Evolutionary conservation across 306 rosid genomes (phyloP).

Genomic region (Sicyos edulis): DNA sequence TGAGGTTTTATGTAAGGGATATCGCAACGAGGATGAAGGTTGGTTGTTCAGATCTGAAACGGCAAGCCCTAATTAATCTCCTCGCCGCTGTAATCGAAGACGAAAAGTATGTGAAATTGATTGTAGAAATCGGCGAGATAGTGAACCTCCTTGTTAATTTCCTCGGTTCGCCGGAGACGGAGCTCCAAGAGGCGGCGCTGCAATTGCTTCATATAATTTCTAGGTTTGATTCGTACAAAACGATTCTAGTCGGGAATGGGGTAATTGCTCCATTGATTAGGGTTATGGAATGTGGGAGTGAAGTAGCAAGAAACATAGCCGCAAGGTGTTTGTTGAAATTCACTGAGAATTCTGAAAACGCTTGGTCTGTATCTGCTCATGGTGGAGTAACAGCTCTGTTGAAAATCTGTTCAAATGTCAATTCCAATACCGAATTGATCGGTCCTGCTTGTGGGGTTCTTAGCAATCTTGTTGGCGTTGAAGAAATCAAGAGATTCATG

Average conservation of each 20-base stretch:
- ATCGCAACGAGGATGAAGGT: slow-evolving; percentile 67
- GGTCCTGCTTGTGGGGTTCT: slow-evolving; percentile 64
- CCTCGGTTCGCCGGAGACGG: slow-evolving; percentile 51
- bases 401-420: slow-evolving; percentile 44
- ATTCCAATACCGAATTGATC: slow-evolving; percentile 44
- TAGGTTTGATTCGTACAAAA: slow-evolving; percentile 47
- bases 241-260: slow-evolving; percentile 48
- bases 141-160: slow-evolving; percentile 43
- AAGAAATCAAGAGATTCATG: slow-evolving; percentile 78
- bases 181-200: slow-evolving; percentile 51
- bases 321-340: slow-evolving; percentile 51
- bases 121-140: slow-evolving; percentile 46
- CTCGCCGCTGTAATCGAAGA: slow-evolving; percentile 47
- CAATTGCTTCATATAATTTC: slow-evolving; percentile 48
- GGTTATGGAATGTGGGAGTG: slow-evolving; percentile 65
- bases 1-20: slow-evolving; percentile 74
- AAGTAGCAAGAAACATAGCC: slow-evolving; percentile 40
- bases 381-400: slow-evolving; percentile 76
- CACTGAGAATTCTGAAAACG: slow-evolving; percentile 75
- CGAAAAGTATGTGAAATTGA: slow-evolving; percentile 59
- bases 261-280: slow-evolving; percentile 56
- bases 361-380: slow-evolving; percentile 86
- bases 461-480: slow-evolving; percentile 60
- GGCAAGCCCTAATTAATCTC: slow-evolving; percentile 47
- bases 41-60: slow-evolving; percentile 63